Evolutionary conservation across 164 flowering plant species (phyloP).

Genomic region (Buxus sempervirens): DNA sequence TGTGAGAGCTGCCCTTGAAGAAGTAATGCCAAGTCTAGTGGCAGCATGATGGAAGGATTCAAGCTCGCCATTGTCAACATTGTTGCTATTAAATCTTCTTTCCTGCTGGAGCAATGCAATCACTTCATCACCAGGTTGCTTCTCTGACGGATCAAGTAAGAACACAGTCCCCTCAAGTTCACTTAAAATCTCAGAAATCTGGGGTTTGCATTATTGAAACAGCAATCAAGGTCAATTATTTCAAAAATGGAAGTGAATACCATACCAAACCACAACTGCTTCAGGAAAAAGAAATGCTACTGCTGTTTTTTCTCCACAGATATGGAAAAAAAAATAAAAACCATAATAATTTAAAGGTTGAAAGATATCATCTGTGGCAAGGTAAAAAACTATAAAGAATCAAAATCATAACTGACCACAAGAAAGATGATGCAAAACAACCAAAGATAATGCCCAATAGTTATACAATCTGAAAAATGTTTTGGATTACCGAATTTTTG

Average conservation of each 20-base stretch:
- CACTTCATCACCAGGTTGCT: conserved; percentile 92
- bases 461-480: too few relatives aligned
- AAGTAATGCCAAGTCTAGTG: conserved; percentile 76
- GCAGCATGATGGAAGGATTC: conserved; percentile 94
- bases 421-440: too few relatives aligned
- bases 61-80: conserved; percentile 67
- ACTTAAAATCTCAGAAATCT: conserved; percentile 72
- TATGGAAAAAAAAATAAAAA: too few relatives aligned
- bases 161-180: conserved; percentile 67
- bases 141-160: conserved; percentile 73
- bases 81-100: conserved; percentile 48
- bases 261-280: too few relatives aligned
- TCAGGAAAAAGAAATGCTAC: too few relatives aligned
- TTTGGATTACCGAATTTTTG: too few relatives aligned
- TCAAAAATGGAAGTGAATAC: neutral
- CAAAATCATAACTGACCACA: too few relatives aligned
- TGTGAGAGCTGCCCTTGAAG: conserved; percentile 87
- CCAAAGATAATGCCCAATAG: too few relatives aligned
- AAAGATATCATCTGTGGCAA: too few relatives aligned
- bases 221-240: neutral
- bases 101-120: conserved; percentile 89
- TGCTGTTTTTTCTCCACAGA: too few relatives aligned
- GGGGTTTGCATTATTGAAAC: conserved; percentile 14
- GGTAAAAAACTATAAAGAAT: too few relatives aligned
- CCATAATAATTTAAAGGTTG: too few relatives aligned